Conservation (phyloP, 202 grass and related monocot genomes). For the Brachypodium distachyon region DNA sequence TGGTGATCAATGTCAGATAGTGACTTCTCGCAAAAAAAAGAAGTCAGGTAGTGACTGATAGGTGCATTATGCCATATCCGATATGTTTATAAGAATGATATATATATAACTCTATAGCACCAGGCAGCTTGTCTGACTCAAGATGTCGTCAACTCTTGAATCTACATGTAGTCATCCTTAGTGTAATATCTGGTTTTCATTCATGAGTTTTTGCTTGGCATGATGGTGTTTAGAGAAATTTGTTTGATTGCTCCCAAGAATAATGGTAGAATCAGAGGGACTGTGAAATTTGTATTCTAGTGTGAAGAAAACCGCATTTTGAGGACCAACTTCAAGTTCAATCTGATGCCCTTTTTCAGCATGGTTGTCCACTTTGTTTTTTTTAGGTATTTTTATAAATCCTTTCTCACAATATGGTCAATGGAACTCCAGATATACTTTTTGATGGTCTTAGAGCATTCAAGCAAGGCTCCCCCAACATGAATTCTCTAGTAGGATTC, state of each 20-base stretch:
- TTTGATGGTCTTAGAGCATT: conserved; percentile 90
- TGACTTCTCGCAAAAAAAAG: too few relatives aligned
- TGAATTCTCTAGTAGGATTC: conserved; percentile 98
- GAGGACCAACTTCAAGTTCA: background rate
- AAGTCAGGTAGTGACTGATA: background rate
- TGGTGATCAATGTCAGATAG: background rate
- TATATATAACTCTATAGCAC: background rate
- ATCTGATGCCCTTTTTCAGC: background rate
- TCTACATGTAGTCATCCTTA: background rate
- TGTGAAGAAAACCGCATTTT: background rate
- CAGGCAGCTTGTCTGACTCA: background rate
- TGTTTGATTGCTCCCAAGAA: background rate
- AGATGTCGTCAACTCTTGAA: background rate
- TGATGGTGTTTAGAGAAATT: background rate
- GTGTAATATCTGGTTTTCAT: background rate
- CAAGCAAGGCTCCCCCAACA: conserved; percentile 88
- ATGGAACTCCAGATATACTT: conserved; percentile 67
- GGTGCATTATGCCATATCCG: background rate
- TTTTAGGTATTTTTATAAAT: conserved; percentile 4
- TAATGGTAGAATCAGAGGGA: background rate
- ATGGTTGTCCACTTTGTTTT: background rate
- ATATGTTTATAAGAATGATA: background rate
- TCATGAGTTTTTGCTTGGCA: background rate
- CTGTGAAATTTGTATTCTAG: background rate
- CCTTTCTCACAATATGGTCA: conserved; percentile 5